Evolutionary conservation across 257 asterid species (phyloP).

Genomic region (Asclepias syriaca): DNA sequence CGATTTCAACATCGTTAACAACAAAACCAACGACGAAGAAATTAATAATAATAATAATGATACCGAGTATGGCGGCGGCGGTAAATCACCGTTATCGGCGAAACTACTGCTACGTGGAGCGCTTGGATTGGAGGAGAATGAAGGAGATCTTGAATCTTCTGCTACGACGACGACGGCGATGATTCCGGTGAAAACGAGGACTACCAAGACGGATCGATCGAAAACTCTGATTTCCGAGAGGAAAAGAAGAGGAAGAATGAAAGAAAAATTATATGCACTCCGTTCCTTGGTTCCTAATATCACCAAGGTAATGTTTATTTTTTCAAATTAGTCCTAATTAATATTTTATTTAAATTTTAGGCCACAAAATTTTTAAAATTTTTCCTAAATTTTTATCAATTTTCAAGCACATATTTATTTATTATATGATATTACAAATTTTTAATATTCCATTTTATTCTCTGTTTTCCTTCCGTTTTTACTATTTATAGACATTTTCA

Average conservation of each 20-base stretch:
- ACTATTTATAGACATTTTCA: too few species aligned
- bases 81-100: not conserved
- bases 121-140: slow-evolving; percentile 25
- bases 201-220: slow-evolving; percentile 45
- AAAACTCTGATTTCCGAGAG: slow-evolving; percentile 64
- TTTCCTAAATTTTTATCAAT: too few species aligned
- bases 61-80: too few species aligned
- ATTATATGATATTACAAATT: too few species aligned
- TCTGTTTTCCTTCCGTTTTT: too few species aligned
- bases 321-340: too few species aligned
- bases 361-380: too few species aligned
- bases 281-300: slow-evolving; percentile 81
- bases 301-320: slow-evolving; percentile 45
- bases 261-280: slow-evolving; percentile 74
- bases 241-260: slow-evolving; percentile 80
- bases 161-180: slow-evolving; percentile 6
- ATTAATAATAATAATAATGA: too few species aligned
- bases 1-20: slow-evolving; percentile 19
- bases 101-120: slow-evolving; percentile 7
- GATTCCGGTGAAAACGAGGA: slow-evolving; percentile 10
- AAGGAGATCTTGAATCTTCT: slow-evolving; percentile 29
- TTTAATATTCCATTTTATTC: too few species aligned
- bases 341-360: too few species aligned
- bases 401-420: too few species aligned
- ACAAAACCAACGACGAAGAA: not conserved